These are phyloP conservation scores for Leccinum subrobustum DNA, from an alignment of 1,284 basidiomycete species.

Conservation along the genomic window DNA sequence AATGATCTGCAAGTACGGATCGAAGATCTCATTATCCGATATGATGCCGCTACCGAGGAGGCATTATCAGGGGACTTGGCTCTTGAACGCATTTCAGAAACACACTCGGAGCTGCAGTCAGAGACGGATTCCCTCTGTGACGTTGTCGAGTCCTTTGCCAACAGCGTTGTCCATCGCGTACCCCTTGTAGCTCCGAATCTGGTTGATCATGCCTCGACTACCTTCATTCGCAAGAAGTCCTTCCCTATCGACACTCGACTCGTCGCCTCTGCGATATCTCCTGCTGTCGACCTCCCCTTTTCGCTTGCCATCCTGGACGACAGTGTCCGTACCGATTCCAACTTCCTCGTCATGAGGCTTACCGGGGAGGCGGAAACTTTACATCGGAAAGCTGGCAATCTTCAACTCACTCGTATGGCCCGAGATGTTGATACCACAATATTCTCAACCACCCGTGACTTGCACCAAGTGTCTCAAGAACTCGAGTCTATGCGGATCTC, in stretches of 20 bases:
- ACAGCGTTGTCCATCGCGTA: constrained; percentile 47
- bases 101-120: constrained; percentile 35
- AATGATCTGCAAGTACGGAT: constrained; percentile 57
- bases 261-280: constrained; percentile 32
- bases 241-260: constrained; percentile 21
- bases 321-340: constrained; percentile 67
- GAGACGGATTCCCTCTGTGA: constrained; percentile 40
- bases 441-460: constrained; percentile 35
- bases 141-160: constrained; percentile 45
- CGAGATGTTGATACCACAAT: constrained; percentile 51
- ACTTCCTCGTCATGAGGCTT: constrained; percentile 63
- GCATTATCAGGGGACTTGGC: constrained; percentile 37
- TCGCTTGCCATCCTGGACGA: constrained; percentile 64
- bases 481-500: constrained; percentile 37
- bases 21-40: constrained; percentile 54
- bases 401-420: constrained; percentile 53
- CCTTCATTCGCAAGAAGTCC: constrained; percentile 37
- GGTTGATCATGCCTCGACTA: constrained; percentile 19
- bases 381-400: constrained; percentile 44
- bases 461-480: constrained; percentile 41
- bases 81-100: constrained; percentile 29
- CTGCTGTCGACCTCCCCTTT: constrained; percentile 48
- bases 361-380: constrained; percentile 53
- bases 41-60: constrained; percentile 43
- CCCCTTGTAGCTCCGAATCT: constrained; percentile 44